Percentiles rank a stretch among this genome's conserved stretches.
These are phyloP conservation scores for Parasarocladium wereldwijsianum DNA, from an alignment of 2,329 filamentous ascomycete species.

Conservation along the genomic window DNA sequence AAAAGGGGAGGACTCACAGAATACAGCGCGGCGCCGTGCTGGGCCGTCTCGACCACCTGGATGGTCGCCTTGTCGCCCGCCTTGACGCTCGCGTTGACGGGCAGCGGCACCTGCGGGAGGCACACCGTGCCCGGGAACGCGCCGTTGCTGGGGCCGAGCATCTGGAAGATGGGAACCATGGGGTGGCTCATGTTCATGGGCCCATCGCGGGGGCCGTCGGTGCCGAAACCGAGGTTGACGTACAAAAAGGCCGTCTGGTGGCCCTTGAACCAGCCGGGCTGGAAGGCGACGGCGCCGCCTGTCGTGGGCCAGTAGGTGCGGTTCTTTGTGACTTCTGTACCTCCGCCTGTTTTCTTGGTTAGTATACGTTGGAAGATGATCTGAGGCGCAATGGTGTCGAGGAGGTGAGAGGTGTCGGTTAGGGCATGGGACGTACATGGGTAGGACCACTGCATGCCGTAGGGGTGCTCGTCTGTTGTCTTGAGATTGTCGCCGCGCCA, in stretches of 20 bases:
- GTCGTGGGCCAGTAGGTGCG: slow-evolving; percentile 81
- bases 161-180: slow-evolving; percentile 69
- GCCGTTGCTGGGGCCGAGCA: slow-evolving; percentile 65
- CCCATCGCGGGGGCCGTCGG: slow-evolving; percentile 42
- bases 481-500: slow-evolving; percentile 79
- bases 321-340: slow-evolving; percentile 62
- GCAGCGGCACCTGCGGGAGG: slow-evolving; percentile 76
- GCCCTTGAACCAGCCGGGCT: slow-evolving; percentile 93
- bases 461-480: slow-evolving; percentile 65
- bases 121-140: slow-evolving; percentile 85
- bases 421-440: slow-evolving; percentile 62
- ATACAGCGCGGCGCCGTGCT: slow-evolving; percentile 72
- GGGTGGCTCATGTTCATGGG: slow-evolving; percentile 77
- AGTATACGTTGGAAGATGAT: slow-evolving; percentile 6
- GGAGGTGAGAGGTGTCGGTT: slow-evolving; percentile 3
- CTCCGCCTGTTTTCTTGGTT: slow-evolving; percentile 50
- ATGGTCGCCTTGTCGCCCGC: slow-evolving; percentile 84
- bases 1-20: slow-evolving; percentile 41
- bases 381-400: neutral
- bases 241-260: slow-evolving; percentile 73
- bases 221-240: slow-evolving; percentile 80
- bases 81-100: slow-evolving; percentile 53
- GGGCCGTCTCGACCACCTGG: slow-evolving; percentile 68
- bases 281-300: slow-evolving; percentile 77
- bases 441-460: slow-evolving; percentile 91